Percentiles rank a stretch among this genome's conserved stretches.
phyloP scores from a whole-genome alignment of 176 grass and related monocot species.

The sorghum (Sorghum bicolor) region DNA sequence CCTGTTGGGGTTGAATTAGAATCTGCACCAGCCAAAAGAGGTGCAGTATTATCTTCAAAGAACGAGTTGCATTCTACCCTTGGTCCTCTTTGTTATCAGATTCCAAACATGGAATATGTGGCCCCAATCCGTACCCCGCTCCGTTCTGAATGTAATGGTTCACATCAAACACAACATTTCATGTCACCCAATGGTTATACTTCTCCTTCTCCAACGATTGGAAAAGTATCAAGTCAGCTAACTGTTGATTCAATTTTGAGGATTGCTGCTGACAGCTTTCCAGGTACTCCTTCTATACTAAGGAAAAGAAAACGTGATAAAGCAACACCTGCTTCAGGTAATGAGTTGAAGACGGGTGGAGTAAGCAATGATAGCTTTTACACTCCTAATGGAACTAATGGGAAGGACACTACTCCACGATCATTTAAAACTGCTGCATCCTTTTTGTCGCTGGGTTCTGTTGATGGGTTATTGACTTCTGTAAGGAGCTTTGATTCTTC shows the following conservation, averaged over 20 bases:
- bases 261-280: slow-evolving; percentile 76
- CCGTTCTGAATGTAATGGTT: slow-evolving; percentile 27
- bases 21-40: slow-evolving; percentile 19
- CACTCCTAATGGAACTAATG: slow-evolving; percentile 47
- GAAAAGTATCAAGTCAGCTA: slow-evolving; percentile 33
- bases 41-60: slow-evolving; percentile 14
- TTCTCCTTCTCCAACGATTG: slow-evolving; percentile 36
- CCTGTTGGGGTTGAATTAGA: slow-evolving; percentile 27
- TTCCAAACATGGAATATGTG: slow-evolving; percentile 57
- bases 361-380: slow-evolving; percentile 38
- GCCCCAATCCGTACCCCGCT: slow-evolving; percentile 32
- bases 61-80: slow-evolving; percentile 38
- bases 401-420: slow-evolving; percentile 8
- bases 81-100: slow-evolving; percentile 77
- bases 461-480: slow-evolving; percentile 37
- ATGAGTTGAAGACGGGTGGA: slow-evolving; percentile 36
- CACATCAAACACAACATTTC: slow-evolving; percentile 26
- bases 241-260: slow-evolving; percentile 78
- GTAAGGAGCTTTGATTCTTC: slow-evolving; percentile 63
- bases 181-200: slow-evolving; percentile 27
- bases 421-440: slow-evolving; percentile 46
- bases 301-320: slow-evolving; percentile 74
- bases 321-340: slow-evolving; percentile 42
- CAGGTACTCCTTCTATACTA: slow-evolving; percentile 80
- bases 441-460: slow-evolving; percentile 40